A percentile compares a stretch with the other conserved stretches of the same genome.
Conservation (phyloP, 345 rosid species). For the Murraya paniculata region DNA sequence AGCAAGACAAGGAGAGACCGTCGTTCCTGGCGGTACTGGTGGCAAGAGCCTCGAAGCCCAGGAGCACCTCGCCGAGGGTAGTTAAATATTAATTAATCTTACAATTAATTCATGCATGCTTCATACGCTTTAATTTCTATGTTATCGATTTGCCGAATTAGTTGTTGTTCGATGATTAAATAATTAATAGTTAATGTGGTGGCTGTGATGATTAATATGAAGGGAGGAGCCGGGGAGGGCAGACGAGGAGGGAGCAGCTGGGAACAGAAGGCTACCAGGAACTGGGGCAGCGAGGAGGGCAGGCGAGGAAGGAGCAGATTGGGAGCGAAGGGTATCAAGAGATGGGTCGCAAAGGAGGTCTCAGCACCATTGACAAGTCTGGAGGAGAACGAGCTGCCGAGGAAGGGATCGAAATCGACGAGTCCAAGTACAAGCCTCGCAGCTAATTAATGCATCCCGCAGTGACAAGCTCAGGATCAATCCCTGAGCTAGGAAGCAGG, state of each 20-base stretch:
- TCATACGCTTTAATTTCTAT: no score
- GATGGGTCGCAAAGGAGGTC: conserved; percentile 78
- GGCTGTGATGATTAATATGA: neutral
- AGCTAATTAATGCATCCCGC: neutral
- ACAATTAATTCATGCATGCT: no score
- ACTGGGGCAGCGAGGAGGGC: conserved; percentile 49
- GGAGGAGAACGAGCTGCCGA: conserved; percentile 56
- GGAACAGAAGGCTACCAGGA: conserved; percentile 58
- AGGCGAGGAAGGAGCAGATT: conserved; percentile 61
- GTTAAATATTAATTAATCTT: neutral
- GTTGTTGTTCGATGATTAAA: neutral
- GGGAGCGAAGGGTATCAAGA: conserved; percentile 69
- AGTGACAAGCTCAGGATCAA: no score
- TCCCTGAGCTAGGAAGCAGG: no score
- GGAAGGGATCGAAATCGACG: conserved; percentile 58
- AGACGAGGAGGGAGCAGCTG: conserved; percentile 51
- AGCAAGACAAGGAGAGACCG: conserved; percentile 58
- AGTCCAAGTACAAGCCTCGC: conserved; percentile 53
- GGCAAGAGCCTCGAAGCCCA: conserved; percentile 68
- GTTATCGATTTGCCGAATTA: no score
- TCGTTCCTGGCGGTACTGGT: conserved; percentile 53
- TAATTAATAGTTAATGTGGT: neutral
- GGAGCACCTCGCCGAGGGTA: conserved; percentile 56
- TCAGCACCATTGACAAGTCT: conserved; percentile 55
- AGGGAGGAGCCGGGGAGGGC: conserved; percentile 57